Evolutionary conservation across 2,329 filamentous ascomycete genomes (phyloP).

Genomic region (Berkeleyomyces rouxiae): DNA sequence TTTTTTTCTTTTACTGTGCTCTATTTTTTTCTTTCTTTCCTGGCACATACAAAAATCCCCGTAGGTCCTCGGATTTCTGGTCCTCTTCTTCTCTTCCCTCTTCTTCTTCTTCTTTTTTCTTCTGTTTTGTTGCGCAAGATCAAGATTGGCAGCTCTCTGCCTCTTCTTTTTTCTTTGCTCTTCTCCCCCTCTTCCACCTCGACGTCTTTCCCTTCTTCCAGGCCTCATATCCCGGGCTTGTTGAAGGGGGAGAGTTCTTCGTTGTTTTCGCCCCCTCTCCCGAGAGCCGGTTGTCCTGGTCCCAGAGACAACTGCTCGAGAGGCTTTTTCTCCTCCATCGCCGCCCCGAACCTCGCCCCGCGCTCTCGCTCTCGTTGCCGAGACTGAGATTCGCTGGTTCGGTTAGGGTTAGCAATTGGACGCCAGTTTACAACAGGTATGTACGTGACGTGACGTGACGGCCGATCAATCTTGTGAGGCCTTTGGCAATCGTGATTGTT

Average conservation of each 20-base stretch:
- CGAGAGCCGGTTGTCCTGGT: background rate
- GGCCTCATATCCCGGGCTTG: background rate
- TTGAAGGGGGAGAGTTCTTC: background rate
- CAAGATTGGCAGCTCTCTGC: conserved; percentile 9
- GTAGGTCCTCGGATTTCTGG: background rate
- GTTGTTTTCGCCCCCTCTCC: background rate
- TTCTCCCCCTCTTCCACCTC: conserved; percentile 3
- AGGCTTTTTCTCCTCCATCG: conserved; percentile 13
- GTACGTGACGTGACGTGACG: background rate
- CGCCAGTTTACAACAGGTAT: background rate
- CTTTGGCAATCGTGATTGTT: background rate
- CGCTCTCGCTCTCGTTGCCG: background rate
- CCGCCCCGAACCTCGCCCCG: background rate
- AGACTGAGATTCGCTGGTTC: conserved; percentile 4
- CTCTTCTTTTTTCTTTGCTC: conserved; percentile 15
- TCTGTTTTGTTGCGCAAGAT: background rate
- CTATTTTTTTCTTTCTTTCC: background rate
- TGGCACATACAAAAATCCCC: background rate
- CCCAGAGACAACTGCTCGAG: conserved; percentile 13
- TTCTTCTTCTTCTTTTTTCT: background rate
- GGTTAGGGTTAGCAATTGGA: background rate
- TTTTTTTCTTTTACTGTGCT: background rate
- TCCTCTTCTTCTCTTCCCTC: background rate
- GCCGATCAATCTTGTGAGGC: background rate
- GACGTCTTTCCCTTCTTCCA: background rate